phyloP scores from a whole-genome alignment of 1,139 yeast species.

The Candida freyschussii region DNA sequence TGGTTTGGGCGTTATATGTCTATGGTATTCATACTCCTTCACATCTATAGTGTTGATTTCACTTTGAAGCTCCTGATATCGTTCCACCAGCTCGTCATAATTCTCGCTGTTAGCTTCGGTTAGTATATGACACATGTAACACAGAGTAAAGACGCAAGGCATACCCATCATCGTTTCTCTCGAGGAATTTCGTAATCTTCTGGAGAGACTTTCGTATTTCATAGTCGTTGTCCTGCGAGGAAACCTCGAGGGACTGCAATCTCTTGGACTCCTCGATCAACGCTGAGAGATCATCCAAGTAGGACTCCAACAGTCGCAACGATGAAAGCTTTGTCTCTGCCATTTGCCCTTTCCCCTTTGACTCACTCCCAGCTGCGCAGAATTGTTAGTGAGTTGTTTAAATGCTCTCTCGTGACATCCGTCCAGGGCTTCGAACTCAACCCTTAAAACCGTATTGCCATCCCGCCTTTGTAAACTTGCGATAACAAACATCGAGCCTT shows the following conservation, averaged over 20 bases:
- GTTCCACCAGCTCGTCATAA: constrained; percentile 33
- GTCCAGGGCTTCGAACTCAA: too few species aligned
- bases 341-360: too few species aligned
- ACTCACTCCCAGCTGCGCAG: too few species aligned
- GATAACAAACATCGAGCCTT: too few species aligned
- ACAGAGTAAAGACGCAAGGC: constrained; percentile 22
- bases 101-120: constrained; percentile 24
- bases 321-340: constrained; percentile 20
- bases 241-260: constrained; percentile 29
- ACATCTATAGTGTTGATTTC: constrained; percentile 31
- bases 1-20: constrained; percentile 7
- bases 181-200: constrained; percentile 33
- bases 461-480: too few species aligned
- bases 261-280: constrained; percentile 22
- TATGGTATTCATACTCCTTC: constrained; percentile 34
- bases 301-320: constrained; percentile 23
- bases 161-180: constrained; percentile 25
- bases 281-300: constrained; percentile 22
- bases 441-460: too few species aligned
- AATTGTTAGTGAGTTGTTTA: too few species aligned
- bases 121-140: constrained; percentile 17
- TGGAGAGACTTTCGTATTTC: constrained; percentile 44
- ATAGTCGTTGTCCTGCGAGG: constrained; percentile 49
- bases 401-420: too few species aligned
- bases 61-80: constrained; percentile 28